Conservation (phyloP, 495 filamentous ascomycete genomes). For the Penicillium malachiteum region DNA sequence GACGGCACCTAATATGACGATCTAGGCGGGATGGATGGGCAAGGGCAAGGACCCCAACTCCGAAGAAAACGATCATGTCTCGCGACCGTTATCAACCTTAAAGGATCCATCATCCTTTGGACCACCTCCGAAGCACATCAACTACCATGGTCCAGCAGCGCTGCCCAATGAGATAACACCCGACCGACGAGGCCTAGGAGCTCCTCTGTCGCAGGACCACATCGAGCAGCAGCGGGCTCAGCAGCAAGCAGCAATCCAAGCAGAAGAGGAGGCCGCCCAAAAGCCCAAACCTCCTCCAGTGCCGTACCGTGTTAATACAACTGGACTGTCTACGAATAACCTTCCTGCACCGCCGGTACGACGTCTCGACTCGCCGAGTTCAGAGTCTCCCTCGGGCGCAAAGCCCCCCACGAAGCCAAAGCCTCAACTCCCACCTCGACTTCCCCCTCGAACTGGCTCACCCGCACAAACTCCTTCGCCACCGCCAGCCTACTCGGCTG, state of each 20-base stretch:
- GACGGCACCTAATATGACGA: constrained; percentile 8
- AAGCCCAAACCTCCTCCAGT: constrained; percentile 55
- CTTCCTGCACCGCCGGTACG: constrained; percentile 70
- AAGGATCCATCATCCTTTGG: constrained; percentile 83
- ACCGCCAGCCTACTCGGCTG: constrained; percentile 51
- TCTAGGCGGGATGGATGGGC: constrained; percentile 39
- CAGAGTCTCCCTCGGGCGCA: constrained; percentile 27
- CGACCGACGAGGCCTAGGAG: constrained; percentile 48
- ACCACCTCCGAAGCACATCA: constrained; percentile 74
- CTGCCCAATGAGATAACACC: constrained; percentile 49
- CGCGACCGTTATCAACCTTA: constrained; percentile 71
- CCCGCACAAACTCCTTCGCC: constrained; percentile 45
- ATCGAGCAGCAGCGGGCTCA: constrained; percentile 26
- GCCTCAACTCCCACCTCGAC: constrained; percentile 63
- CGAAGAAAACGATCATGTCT: constrained; percentile 49
- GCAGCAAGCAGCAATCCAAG: constrained; percentile 36
- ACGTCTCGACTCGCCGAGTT: constrained; percentile 47
- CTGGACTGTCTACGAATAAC: constrained; percentile 64
- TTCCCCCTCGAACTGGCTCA: constrained; percentile 69
- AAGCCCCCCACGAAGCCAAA: constrained; percentile 38
- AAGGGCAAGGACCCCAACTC: constrained; percentile 47
- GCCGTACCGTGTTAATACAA: constrained; percentile 69
- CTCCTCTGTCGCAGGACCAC: constrained; percentile 45
- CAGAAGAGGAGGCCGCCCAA: constrained; percentile 37
- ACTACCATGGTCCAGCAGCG: constrained; percentile 52